These are phyloP conservation scores for Vicia villosa DNA, from an alignment of 306 rosid genomes.

Conservation along the genomic window DNA sequence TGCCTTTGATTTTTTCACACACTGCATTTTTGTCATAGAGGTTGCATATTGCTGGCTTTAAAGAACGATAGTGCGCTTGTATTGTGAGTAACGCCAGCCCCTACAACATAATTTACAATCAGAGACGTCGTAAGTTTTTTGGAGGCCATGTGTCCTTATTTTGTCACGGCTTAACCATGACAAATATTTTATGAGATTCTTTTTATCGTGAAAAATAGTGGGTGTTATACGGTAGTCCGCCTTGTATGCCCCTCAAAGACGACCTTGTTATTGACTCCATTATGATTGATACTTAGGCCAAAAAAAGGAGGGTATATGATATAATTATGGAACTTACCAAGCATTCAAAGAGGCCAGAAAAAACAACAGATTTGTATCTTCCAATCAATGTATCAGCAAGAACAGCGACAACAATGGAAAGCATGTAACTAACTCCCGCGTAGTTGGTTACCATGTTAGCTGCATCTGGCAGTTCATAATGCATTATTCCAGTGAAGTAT, in stretches of 20 bases:
- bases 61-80: conserved; percentile 62
- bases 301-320: too few relatives aligned
- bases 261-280: too few relatives aligned
- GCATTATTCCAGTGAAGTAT: conserved; percentile 69
- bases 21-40: conserved; percentile 32
- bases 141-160: too few relatives aligned
- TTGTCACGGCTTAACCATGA: too few relatives aligned
- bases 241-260: too few relatives aligned
- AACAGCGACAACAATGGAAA: conserved; percentile 62
- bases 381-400: conserved; percentile 75
- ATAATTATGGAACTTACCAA: conserved; percentile 43
- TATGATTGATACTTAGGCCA: too few relatives aligned
- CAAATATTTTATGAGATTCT: too few relatives aligned
- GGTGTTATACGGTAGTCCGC: too few relatives aligned
- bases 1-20: conserved; percentile 57
- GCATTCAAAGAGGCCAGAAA: conserved; percentile 62
- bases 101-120: conserved; percentile 39
- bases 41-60: conserved; percentile 63
- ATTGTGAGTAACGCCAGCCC: conserved; percentile 63
- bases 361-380: conserved; percentile 60
- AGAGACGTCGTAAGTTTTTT: too few relatives aligned
- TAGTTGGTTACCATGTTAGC: conserved; percentile 75
- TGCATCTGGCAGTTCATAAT: conserved; percentile 67
- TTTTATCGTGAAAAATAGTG: too few relatives aligned
- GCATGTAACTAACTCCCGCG: conserved; percentile 66